Conservation (phyloP, 164 flowering plant species). For the Chimonanthus salicifolius region DNA sequence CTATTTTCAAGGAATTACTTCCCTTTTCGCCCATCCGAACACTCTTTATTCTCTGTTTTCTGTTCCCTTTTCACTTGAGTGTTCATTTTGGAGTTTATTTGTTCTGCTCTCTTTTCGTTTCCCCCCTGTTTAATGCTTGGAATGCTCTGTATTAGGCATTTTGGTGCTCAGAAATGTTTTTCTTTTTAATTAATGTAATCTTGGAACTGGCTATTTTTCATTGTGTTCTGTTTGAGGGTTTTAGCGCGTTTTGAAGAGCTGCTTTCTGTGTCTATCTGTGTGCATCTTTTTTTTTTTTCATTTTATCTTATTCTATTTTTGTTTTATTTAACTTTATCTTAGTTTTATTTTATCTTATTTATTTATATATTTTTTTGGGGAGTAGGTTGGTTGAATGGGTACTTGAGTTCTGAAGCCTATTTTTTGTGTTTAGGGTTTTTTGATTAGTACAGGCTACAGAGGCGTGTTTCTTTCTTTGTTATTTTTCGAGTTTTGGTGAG, state of each 20-base stretch:
- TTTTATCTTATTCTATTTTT: neutral
- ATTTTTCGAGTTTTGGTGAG: neutral
- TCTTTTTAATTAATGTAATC: too few relatives aligned
- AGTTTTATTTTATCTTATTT: too few relatives aligned
- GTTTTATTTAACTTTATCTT: too few relatives aligned
- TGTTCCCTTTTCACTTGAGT: neutral
- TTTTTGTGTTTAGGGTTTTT: neutral
- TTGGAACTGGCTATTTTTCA: too few relatives aligned
- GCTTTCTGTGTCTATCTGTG: neutral
- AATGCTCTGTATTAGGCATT: neutral
- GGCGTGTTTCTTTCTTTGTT: neutral
- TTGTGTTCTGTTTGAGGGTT: too few relatives aligned
- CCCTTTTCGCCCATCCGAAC: too few relatives aligned
- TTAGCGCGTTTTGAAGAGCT: too few relatives aligned
- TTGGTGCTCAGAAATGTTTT: neutral
- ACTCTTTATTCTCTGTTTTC: neutral
- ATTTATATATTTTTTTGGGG: neutral
- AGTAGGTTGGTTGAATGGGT: too few relatives aligned
- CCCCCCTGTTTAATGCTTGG: neutral
- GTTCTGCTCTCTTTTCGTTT: neutral
- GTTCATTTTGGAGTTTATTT: neutral
- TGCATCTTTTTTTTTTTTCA: neutral
- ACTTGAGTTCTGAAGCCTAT: neutral
- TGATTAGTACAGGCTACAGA: neutral
- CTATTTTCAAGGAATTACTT: too few relatives aligned